Base-by-base conservation (phyloP, 164 flowering plant species). In the Buxus sempervirens region DNA sequence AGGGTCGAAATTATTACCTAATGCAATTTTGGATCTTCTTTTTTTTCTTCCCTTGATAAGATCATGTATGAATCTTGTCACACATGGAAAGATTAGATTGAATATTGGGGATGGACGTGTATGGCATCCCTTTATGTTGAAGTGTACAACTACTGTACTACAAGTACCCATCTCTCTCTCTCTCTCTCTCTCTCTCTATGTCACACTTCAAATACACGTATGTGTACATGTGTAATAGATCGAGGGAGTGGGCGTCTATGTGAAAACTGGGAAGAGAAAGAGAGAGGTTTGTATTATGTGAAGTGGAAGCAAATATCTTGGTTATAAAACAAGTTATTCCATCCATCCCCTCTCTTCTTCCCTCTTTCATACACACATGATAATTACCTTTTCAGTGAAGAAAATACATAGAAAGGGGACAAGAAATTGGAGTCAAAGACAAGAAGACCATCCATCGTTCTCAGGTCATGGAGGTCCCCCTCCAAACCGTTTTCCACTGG, bases 401-500 rank as follows among this genome's bases (percentile, higher is more conserved):
- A 75, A 77, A 80, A 72, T 78, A 68, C 26, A 77, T 62, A 65
- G 60, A 77, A 65, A 76, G 70, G 67, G 70, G 51, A 71, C 72
- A 45, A 74, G 66, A 74, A 72, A 57, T 63, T 42, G 66, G 81
- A 79, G 84, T 79, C 84, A 81, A 78, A 79, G 77, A 79, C 81
- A 84, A 84, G 81, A 78, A 79, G 80, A 79, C 82, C 79, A 67
- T 70, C 77, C 78, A 63, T 75, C 74, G 58, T 66, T 73, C 65
- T 72, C 76, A 68, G 49, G 62, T 62, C 62, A 63, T 63, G 24
- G 70, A 72, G 79, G 90, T 85, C 89, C 83, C 88, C 76, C 79
- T 88, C 93, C 79, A 88, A 84, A 84, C 96, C 89, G 93, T 90
- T 88, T 78, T 77, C 83, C 75, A 80, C 82, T 82, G 71, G 81